Conservation (phyloP, 108 stramenopile genomes). For the Aureococcus anophagefferens region DNA sequence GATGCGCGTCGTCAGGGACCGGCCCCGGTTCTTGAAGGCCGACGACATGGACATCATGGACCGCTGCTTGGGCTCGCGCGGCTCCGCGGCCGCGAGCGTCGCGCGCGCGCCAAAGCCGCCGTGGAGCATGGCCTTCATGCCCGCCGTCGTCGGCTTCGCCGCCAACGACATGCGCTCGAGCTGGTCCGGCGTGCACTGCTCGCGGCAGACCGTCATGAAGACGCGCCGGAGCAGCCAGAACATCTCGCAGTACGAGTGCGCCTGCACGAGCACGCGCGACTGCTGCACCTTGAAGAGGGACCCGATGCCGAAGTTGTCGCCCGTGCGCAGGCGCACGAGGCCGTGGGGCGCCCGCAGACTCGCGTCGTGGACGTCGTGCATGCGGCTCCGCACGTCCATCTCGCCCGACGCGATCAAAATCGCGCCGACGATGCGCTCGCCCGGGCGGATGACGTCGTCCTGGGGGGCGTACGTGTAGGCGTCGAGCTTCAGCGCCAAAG, state of each 20-base stretch:
- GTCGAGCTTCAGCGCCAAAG: slow-evolving; percentile 33
- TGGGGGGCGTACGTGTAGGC: slow-evolving; percentile 37
- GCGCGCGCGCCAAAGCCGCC: too few species aligned
- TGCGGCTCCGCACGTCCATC: slow-evolving; percentile 16
- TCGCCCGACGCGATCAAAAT: slow-evolving; percentile 30
- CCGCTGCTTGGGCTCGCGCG: too few species aligned
- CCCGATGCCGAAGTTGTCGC: neutral
- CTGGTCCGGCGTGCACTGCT: neutral
- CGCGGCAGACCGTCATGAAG: neutral
- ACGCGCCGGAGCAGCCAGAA: neutral
- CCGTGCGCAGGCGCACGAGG: neutral
- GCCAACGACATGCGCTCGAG: neutral
- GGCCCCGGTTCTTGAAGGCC: too few species aligned
- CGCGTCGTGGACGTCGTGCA: neutral
- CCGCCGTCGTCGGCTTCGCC: too few species aligned
- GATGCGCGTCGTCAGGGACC: too few species aligned
- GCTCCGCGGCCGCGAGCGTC: too few species aligned
- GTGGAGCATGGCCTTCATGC: too few species aligned
- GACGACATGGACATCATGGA: too few species aligned
- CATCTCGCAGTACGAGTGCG: neutral
- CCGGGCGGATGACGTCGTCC: slow-evolving; percentile 31
- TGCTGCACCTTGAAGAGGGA: neutral
- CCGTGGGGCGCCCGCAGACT: neutral
- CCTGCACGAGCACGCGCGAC: neutral
- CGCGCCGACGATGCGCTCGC: slow-evolving; percentile 24